Evolutionary conservation across 345 rosid genomes (phyloP).

Genomic region (Dimocarpus longan): DNA sequence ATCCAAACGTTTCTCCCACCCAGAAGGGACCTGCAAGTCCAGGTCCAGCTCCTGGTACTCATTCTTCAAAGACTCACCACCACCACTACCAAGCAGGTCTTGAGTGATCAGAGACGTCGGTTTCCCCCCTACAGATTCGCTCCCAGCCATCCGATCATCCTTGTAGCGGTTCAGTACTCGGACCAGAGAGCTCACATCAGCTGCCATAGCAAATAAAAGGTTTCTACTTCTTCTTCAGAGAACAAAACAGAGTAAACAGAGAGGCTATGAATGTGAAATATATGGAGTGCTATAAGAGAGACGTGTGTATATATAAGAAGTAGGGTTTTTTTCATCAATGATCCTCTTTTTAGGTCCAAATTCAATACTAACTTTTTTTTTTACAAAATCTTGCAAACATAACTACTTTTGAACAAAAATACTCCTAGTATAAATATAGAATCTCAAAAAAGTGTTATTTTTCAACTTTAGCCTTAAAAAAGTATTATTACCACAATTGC

Average conservation of each 20-base stretch:
- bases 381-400: too few relatives aligned
- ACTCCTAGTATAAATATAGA: too few relatives aligned
- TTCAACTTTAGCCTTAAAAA: too few relatives aligned
- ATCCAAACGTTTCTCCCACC: conserved; percentile 93
- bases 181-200: conserved; percentile 58
- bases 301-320: conserved; percentile 19
- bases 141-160: conserved; percentile 39
- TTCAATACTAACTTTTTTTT: too few relatives aligned
- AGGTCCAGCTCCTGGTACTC: conserved; percentile 82
- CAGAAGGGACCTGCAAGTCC: conserved; percentile 79
- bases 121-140: conserved; percentile 37
- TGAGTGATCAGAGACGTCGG: conserved; percentile 59
- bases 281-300: conserved; percentile 4
- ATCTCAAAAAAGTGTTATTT: too few relatives aligned
- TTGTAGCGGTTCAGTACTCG: conserved; percentile 49
- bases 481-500: too few relatives aligned
- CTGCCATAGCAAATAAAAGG: conserved; percentile 43
- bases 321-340: too few relatives aligned
- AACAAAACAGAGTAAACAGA: conserved; percentile 14
- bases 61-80: conserved; percentile 18
- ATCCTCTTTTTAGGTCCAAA: too few relatives aligned
- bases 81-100: conserved; percentile 63
- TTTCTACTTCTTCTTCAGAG: not conserved
- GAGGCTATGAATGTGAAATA: not conserved
- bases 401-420: too few relatives aligned